Conservation (phyloP, 1,284 basidiomycete species). For the Ganoderma lucidum region DNA sequence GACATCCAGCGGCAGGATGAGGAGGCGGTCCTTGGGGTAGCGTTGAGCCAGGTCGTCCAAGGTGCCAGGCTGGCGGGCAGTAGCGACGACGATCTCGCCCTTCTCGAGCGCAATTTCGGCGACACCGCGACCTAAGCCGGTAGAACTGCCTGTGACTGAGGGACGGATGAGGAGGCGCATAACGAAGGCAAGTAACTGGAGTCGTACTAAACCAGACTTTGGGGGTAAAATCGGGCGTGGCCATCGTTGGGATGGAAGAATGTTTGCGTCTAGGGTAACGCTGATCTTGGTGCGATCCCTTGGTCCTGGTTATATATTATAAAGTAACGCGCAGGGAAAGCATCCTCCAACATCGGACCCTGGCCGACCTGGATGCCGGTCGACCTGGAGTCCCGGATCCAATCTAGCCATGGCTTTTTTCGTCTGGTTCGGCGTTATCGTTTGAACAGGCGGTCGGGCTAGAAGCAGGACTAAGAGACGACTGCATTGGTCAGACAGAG, state of each 20-base stretch:
- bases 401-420: no score
- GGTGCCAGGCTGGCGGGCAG: no score
- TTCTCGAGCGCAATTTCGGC: background rate
- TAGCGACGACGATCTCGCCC: background rate
- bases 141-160: background rate
- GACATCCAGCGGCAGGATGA: background rate
- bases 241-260: background rate
- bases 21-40: background rate
- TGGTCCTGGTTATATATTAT: background rate
- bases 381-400: no score
- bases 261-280: background rate
- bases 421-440: no score
- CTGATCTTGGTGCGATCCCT: background rate
- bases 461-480: no score
- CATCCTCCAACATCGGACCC: background rate
- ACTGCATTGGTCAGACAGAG: no score
- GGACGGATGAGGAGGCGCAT: background rate
- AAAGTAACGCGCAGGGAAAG: background rate
- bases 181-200: background rate
- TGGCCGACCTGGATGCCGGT: background rate
- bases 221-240: background rate
- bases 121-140: background rate
- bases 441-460: no score
- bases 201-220: background rate
- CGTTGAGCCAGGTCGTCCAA: background rate